Conservation (phyloP, 225 moss, liverwort and hornwort species). For the Sphagnum contortum region DNA sequence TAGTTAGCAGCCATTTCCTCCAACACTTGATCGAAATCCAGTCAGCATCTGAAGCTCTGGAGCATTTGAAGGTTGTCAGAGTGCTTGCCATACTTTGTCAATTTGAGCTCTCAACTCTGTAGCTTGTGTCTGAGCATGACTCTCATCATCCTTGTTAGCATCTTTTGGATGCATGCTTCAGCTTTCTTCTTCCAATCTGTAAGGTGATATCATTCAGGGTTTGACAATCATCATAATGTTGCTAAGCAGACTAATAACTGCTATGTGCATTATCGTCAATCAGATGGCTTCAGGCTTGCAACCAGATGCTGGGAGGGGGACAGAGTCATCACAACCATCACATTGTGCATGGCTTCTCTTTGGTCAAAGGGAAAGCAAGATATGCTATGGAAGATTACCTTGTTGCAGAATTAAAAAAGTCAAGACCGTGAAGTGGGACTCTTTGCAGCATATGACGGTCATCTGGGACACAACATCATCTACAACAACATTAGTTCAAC, state of each 20-base stretch:
- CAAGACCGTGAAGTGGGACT: conserved; percentile 71
- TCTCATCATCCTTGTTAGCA: conserved; percentile 11
- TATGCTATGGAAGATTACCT: conserved; percentile 92
- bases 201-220: no score
- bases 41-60: no score
- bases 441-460: conserved; percentile 96
- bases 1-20: no score
- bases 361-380: conserved; percentile 96
- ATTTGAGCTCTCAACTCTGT: no score
- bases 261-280: background rate
- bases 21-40: no score
- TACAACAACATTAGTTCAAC: conserved; percentile 69
- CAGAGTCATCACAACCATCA: conserved; percentile 37
- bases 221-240: no score
- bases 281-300: conserved; percentile 70
- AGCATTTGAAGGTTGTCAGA: no score
- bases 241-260: no score
- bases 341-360: conserved; percentile 60
- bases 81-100: no score
- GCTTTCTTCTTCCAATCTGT: no score
- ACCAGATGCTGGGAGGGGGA: conserved; percentile 53
- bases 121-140: conserved; percentile 60
- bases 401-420: conserved; percentile 61
- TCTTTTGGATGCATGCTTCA: no score
- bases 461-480: conserved; percentile 72